Evolutionary conservation across 2,329 filamentous ascomycete species (phyloP).

Genomic region (Xylaria polymorpha): DNA sequence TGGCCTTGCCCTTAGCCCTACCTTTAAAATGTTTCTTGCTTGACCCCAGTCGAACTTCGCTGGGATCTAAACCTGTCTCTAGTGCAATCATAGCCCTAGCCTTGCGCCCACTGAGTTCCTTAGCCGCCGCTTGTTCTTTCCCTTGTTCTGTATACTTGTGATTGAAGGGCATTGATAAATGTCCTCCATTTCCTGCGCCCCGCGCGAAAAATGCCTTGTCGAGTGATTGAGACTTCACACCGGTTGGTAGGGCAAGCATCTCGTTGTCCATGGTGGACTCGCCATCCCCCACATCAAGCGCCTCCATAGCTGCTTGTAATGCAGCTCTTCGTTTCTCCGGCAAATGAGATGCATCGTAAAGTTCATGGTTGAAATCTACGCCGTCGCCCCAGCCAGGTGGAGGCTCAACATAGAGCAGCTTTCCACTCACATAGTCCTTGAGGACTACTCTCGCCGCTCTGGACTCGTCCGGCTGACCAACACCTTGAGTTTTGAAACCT

Average conservation of each 20-base stretch:
- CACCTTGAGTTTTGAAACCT: slow-evolving; percentile 89
- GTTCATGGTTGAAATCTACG: slow-evolving; percentile 84
- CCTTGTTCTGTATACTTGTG: slow-evolving; percentile 90
- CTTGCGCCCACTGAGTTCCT: slow-evolving; percentile 85
- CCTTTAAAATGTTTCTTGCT: slow-evolving; percentile 96
- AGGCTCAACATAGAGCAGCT: slow-evolving; percentile 90
- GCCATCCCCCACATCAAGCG: slow-evolving; percentile 57
- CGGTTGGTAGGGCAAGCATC: slow-evolving; percentile 64
- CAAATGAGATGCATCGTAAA: slow-evolving; percentile 86
- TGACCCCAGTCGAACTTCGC: slow-evolving; percentile 72
- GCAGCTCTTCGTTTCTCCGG: slow-evolving; percentile 82
- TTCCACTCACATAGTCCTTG: slow-evolving; percentile 98
- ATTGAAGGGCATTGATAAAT: slow-evolving; percentile 84
- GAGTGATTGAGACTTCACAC: slow-evolving; percentile 78
- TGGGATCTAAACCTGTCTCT: slow-evolving; percentile 85
- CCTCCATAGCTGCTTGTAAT: slow-evolving; percentile 64
- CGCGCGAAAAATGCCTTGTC: slow-evolving; percentile 88
- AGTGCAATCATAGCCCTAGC: slow-evolving; percentile 81
- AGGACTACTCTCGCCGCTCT: slow-evolving; percentile 88
- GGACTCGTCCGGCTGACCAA: slow-evolving; percentile 92
- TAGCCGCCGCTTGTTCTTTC: slow-evolving; percentile 61
- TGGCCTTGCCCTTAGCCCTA: slow-evolving; percentile 71
- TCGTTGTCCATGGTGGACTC: slow-evolving; percentile 58
- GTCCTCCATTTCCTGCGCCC: slow-evolving; percentile 65
- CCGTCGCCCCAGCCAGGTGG: slow-evolving; percentile 80